phyloP scores from a whole-genome alignment of 2,329 filamentous ascomycete genomes.

The Ustulina deusta region DNA sequence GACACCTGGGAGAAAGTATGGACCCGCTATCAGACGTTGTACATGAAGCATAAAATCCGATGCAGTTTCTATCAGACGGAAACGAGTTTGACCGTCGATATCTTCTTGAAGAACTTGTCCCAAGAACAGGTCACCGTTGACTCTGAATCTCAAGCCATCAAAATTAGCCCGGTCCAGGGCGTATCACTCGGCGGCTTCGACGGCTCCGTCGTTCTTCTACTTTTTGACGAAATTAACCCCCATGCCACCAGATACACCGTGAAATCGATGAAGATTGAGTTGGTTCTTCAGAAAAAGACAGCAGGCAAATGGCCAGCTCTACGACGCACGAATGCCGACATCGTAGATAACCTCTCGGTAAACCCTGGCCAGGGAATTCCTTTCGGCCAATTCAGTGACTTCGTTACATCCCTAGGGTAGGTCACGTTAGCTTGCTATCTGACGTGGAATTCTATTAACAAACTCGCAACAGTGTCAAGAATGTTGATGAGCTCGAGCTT shows the following conservation, averaged over 20 bases:
- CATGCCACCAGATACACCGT: conserved; percentile 71
- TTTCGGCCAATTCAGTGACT: conserved; percentile 41
- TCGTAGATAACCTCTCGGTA: conserved; percentile 45
- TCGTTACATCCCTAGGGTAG: conserved; percentile 43
- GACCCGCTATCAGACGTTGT: conserved; percentile 37
- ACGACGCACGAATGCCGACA: conserved; percentile 56
- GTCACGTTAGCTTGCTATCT: conserved; percentile 24
- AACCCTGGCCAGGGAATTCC: conserved; percentile 32
- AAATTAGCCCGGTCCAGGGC: conserved; percentile 37
- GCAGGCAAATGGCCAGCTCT: conserved; percentile 77
- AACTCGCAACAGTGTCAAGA: conserved; percentile 41
- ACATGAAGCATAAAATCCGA: conserved; percentile 52
- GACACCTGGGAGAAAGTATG: conserved; percentile 43
- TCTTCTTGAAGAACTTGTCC: conserved; percentile 58
- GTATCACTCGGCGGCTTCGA: conserved; percentile 65
- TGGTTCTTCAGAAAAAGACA: conserved; percentile 75
- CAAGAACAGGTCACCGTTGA: conserved; percentile 57
- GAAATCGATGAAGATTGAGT: conserved; percentile 82
- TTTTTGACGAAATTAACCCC: conserved; percentile 74
- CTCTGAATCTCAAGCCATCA: conserved; percentile 45
- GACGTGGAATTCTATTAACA: conserved; percentile 22
- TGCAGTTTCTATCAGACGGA: conserved; percentile 58
- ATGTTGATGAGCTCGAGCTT: conserved; percentile 40
- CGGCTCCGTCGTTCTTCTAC: conserved; percentile 68
- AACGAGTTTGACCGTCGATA: conserved; percentile 52